phyloP scores from a whole-genome alignment of 2,329 filamentous ascomycete species.

The Alternaria solani region DNA sequence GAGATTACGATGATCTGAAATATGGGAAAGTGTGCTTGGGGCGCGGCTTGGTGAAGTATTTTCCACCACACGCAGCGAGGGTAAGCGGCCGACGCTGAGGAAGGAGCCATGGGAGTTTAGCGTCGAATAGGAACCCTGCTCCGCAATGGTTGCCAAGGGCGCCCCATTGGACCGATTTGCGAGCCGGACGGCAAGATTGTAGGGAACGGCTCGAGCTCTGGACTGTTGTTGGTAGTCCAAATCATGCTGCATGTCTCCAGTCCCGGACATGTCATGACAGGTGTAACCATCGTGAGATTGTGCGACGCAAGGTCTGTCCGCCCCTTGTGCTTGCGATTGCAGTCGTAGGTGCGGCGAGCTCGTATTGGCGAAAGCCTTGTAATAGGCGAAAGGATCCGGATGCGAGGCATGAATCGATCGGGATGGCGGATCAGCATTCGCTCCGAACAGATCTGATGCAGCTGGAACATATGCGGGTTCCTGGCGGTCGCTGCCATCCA shows the following conservation, averaged over 20 bases:
- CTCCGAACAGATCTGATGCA: conserved; percentile 9
- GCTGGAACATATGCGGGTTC: conserved; percentile 17
- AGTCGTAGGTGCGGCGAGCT: conserved; percentile 1
- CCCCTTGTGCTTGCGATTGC: conserved; percentile 5
- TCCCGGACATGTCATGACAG: conserved; percentile 5
- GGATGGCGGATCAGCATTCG: conserved; percentile 10
- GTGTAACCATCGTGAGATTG: conserved; percentile 26
- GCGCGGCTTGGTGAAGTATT: conserved; percentile 25
- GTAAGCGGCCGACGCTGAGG: conserved; percentile 29
- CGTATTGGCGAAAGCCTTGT: conserved; percentile 28
- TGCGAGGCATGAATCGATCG: conserved; percentile 12
- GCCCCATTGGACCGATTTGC: conserved; percentile 45
- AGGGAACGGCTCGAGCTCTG: conserved; percentile 30
- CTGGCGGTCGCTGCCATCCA: conserved; percentile 22
- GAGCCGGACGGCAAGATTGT: conserved; percentile 37
- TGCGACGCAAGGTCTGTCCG: conserved; percentile 6
- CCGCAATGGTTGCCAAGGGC: conserved; percentile 55
- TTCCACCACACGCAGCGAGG: conserved; percentile 25
- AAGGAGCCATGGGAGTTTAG: conserved; percentile 47
- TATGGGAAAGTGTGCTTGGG: conserved; percentile 26
- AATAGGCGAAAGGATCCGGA: conserved; percentile 32
- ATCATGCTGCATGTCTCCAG: conserved; percentile 9
- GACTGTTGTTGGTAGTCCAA: conserved; percentile 24
- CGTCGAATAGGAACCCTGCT: conserved; percentile 54
- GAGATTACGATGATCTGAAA: conserved; percentile 26